Evolutionary conservation across 306 rosid species (phyloP), one percentile per base, ranked within the genome.

Genomic region (Glycine tomentella): DNA sequence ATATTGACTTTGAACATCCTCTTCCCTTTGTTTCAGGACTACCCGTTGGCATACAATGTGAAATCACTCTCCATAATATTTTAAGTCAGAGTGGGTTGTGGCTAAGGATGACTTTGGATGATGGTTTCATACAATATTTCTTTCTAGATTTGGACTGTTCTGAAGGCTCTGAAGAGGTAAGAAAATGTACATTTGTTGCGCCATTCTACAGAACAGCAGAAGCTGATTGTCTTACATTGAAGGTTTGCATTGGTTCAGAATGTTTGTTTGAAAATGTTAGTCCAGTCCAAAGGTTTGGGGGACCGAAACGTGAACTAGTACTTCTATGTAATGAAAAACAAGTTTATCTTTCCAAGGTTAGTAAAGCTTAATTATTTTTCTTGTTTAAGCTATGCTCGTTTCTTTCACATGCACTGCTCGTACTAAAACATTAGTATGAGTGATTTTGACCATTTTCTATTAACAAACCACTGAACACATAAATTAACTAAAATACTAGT

Each of bases 41-140:
- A 70, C 95, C 97, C 0, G 91, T 87, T 62, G 89, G 93, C 55
- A 82, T 92, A 74, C 89, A 89, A 7, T 93, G 97, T 84, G 84
- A 85, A 78, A 89, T 95, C 80, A 87, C 80, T 31, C 90, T 91
- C 58, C 90, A 80, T 72, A 95, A 95, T 69, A 72, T 87, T 66
- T 25, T 4, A 42, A 84, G 73, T 7, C 81, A 85, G 77, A 83
- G 81, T 52, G 90, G 77, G 83, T 34, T 91, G 74, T 93, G 97
- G 97, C 74, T 93, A 57, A 89, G 76, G 78, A 87, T 95, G 89
- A 76, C 79, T 70, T 15, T 79, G 81, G 92, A 88, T 77, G 89
- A 85, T 51, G 87, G 65, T 13, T 86, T 74, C n/a, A 61, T 81
- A 40, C 97, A 87, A 44, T 59, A 85, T 79, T 62, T 82, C 17